Base-by-base conservation (phyloP, 257 asterid genomes). In the Solanum medicagineum region DNA sequence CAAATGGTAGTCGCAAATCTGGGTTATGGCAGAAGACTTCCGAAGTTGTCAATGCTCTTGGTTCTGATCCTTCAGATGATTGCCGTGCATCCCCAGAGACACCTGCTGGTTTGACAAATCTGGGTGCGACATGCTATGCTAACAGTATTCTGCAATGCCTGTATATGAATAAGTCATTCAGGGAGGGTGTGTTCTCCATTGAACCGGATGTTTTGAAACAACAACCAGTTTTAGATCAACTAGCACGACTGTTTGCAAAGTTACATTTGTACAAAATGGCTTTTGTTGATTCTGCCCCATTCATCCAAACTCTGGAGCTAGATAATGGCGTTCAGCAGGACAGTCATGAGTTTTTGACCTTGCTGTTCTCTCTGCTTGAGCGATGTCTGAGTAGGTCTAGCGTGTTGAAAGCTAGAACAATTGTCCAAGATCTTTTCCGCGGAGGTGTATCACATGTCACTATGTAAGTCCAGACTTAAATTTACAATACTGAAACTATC, bases 101-200 rank as follows among this genome's bases (percentile, higher is more conserved):
- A 69, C 99, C 99, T 13, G 98, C 99, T 45, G 99, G 99, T 53
- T 98, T 96, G 85, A 96, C 98, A 80, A 96, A 96, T 91, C 93
- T 96, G 81, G 99, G 99, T 53, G 99, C 99, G 10, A 96, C 99
- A 85, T 96, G 99, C 93, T 96, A 96, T 90, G 99, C 99, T 59
- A 96, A 96, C 88, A 96, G 99, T 91, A 96, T 96, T 79, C 92
- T 96, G 83, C 99, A 96, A 84, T 96, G 96, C 88, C 88, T 96
- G 59, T 96, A 92, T 89, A 96, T 95, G 99, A 93, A 95, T 86
- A 92, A 92, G 86, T 86, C 98, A 45, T 95, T 97, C 82, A 92
- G 98, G 88, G 95, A 92, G 70, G 98, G 98, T 66, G 95, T 97
- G 87, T 92, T 95, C 90, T 92, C 95, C 53, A 93, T 97, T 84